Base-by-base conservation (phyloP, 106 monocot genomes). In the Platanthera zijinensis region DNA sequence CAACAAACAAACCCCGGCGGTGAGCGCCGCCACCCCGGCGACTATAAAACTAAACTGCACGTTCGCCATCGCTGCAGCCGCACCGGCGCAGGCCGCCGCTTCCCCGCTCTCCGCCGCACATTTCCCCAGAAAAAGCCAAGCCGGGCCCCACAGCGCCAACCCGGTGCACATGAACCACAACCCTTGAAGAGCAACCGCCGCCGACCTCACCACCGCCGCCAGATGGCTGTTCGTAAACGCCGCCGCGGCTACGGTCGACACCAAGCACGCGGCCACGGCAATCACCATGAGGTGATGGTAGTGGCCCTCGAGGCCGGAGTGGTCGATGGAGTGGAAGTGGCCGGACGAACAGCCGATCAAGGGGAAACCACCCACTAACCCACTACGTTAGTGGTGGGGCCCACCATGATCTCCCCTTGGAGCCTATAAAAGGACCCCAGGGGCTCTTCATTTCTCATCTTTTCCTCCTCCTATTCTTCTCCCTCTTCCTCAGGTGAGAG, bases 201-300 rank as follows among this genome's bases (percentile, higher is more conserved):
- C 79, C 25, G 92, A 83, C 77, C 92, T 75, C 12, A 93, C 82
- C 1, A 80, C 52, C 18, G 92, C 85, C 1, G 80, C 85, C 10
- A 57, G 22, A 57, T 87, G 87, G 78, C 87, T 87, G 11, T 57
- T 25, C 5, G 85, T 79, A 7, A 48, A 12, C 13, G 52, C 18
- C 12, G 72, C 59, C 6, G 80, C 11, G 32, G 63, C 45, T 50
- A 74, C 18, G 47, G 87, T 77, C 11, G 90, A 72, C 15, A 81
- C 11, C 4, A 87, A 17, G 0, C 85, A 86, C 1, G 78, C 74
- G 57, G 77, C 68, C 61, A 82, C 85, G 19, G 81, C 17, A 56
- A 92, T 53, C 79, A 89, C 81, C 11, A 93, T 82, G 8, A 93
- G 92, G 80, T 82, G 82, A 78, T 93, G 92, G 87, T 93, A 93